Conservation (phyloP, 176 grass and related monocot species). For the Oryza officinalis region DNA sequence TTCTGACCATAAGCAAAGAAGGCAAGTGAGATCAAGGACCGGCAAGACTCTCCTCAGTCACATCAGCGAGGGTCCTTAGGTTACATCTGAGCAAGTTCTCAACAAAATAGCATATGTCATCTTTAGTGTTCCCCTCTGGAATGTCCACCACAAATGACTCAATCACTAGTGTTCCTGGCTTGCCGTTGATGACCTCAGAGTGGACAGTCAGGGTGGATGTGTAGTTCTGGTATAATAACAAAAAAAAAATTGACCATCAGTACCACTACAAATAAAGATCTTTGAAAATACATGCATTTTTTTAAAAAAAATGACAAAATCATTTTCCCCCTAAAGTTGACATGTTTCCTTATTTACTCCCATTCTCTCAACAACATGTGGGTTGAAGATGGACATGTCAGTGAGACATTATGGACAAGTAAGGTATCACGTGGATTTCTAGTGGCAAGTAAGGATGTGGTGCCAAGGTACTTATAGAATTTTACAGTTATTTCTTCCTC, state of each 20-base stretch:
- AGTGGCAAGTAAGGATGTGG: too few relatives aligned
- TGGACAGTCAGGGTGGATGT: constrained; percentile 76
- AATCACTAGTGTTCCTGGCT: constrained; percentile 65
- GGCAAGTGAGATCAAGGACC: not conserved
- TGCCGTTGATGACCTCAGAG: constrained; percentile 62
- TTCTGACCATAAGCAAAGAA: not conserved
- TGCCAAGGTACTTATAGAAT: too few relatives aligned
- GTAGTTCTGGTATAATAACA: constrained; percentile 61
- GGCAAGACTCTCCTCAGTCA: constrained; percentile 52
- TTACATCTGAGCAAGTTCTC: constrained; percentile 82
- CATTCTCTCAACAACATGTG: too few relatives aligned
- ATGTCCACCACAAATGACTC: constrained; percentile 84
- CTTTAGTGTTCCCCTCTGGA: constrained; percentile 68
- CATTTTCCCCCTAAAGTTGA: not conserved
- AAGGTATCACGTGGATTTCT: too few relatives aligned
- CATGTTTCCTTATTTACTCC: too few relatives aligned
- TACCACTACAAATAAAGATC: not conserved
- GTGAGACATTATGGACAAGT: too few relatives aligned
- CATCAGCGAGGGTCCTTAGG: constrained; percentile 66
- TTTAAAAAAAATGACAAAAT: not conserved
- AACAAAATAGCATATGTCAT: constrained; percentile 76
- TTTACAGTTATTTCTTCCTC: too few relatives aligned
- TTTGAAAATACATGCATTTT: not conserved
- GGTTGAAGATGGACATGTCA: too few relatives aligned
- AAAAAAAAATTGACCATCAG: not conserved